phyloP scores from a whole-genome alignment of 805 yeast genomes.

The Candida sithepensis region DNA sequence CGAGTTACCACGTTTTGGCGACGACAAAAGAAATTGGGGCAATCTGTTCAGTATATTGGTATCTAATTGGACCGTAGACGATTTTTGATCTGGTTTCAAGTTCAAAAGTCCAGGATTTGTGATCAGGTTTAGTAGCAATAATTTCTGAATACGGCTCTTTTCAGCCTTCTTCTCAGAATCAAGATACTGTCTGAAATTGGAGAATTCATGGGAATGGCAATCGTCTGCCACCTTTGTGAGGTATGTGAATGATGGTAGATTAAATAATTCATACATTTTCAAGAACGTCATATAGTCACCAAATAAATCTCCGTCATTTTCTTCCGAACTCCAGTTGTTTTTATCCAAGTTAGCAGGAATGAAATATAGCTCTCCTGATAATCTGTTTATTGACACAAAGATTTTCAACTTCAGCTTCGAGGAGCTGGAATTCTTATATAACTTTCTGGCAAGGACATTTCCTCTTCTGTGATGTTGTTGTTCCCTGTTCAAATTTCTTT shows the following conservation, averaged over 20 bases:
- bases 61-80: constrained; percentile 7
- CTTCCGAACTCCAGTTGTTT: constrained; percentile 33
- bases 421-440: constrained; percentile 24
- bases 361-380: constrained; percentile 32
- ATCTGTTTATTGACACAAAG: constrained; percentile 28
- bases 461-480: constrained; percentile 26
- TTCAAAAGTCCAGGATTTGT: constrained; percentile 23
- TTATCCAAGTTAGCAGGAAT: constrained; percentile 32
- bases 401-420: constrained; percentile 22
- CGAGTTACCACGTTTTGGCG: not conserved
- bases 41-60: constrained; percentile 5
- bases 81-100: constrained; percentile 5
- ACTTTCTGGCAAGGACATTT: constrained; percentile 22
- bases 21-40: not conserved
- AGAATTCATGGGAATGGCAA: constrained; percentile 1
- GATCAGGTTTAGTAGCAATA: constrained; percentile 24
- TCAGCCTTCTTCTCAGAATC: constrained; percentile 10
- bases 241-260: constrained; percentile 1
- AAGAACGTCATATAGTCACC: constrained; percentile 26
- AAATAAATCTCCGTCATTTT: constrained; percentile 31
- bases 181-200: constrained; percentile 11
- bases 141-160: constrained; percentile 19
- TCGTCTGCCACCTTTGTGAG: not conserved
- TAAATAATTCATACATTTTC: constrained; percentile 21
- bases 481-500: constrained; percentile 22